Percentiles rank a stretch among this genome's conserved stretches.
These are phyloP conservation scores for Rhizoctonia solani DNA, from an alignment of 1,284 basidiomycete species.

Conservation along the genomic window DNA sequence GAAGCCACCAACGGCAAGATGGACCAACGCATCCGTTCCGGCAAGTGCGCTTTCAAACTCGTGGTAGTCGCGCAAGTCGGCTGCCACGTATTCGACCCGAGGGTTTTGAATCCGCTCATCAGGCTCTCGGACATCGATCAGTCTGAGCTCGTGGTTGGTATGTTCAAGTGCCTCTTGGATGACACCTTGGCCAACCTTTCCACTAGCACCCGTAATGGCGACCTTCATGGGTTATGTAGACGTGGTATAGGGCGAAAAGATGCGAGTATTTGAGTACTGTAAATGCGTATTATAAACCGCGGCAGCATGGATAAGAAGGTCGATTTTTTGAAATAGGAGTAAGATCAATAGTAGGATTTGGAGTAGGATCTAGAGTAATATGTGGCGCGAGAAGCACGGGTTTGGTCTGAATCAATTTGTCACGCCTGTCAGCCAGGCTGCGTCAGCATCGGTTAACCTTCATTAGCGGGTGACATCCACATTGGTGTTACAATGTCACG, in stretches of 20 bases:
- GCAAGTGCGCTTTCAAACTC: conserved; percentile 41
- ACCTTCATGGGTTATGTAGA: conserved; percentile 42
- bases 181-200: conserved; percentile 42
- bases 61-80: conserved; percentile 42
- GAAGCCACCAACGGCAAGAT: conserved; percentile 47
- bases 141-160: conserved; percentile 42
- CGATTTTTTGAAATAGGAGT: neutral
- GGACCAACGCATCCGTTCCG: conserved; percentile 45
- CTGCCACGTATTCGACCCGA: conserved; percentile 39
- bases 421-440: neutral
- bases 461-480: no score
- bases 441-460: no score
- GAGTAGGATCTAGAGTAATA: neutral
- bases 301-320: neutral
- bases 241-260: neutral
- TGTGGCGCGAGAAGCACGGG: conserved; percentile 13
- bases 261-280: neutral
- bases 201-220: conserved; percentile 47
- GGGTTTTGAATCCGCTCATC: conserved; percentile 34
- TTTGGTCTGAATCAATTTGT: neutral
- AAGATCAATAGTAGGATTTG: conserved; percentile 5
- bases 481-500: conserved; percentile 1
- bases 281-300: conserved; percentile 15
- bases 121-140: conserved; percentile 35
- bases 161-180: conserved; percentile 41